These are phyloP conservation scores for Phytophthora vignae DNA, from an alignment of 352 stramenopile genomes.

Conservation along the genomic window DNA sequence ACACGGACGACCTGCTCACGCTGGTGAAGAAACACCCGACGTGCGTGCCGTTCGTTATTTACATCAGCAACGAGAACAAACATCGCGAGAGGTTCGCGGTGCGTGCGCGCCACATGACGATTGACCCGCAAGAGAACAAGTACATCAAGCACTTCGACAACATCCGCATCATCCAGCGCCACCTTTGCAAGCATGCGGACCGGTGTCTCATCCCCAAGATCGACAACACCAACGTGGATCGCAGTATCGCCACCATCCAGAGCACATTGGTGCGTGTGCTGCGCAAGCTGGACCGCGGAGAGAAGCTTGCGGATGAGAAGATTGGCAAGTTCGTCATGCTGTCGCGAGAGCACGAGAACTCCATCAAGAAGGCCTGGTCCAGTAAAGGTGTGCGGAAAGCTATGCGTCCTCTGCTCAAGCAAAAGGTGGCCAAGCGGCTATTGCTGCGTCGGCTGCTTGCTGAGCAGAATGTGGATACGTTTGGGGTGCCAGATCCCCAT, in stretches of 20 bases:
- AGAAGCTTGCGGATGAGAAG: conserved; percentile 77
- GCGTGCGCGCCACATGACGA: conserved; percentile 88
- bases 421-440: conserved; percentile 86
- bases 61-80: conserved; percentile 91
- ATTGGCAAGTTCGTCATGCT: conserved; percentile 88
- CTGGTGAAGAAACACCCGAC: conserved; percentile 85
- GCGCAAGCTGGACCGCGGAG: conserved; percentile 78
- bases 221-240: conserved; percentile 91
- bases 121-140: conserved; percentile 90
- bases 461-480: conserved; percentile 66
- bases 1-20: conserved; percentile 83
- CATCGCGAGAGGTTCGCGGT: conserved; percentile 89
- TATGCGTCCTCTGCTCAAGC: conserved; percentile 87
- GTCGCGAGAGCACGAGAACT: conserved; percentile 87
- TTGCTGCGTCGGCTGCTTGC: conserved; percentile 79
- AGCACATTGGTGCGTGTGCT: conserved; percentile 86
- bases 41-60: conserved; percentile 89
- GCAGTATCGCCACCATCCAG: conserved; percentile 87
- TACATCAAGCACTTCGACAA: conserved; percentile 94
- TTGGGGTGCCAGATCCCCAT: conserved; percentile 34
- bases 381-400: conserved; percentile 88
- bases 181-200: conserved; percentile 87
- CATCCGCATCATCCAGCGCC: conserved; percentile 89
- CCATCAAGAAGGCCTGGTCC: conserved; percentile 89
- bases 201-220: conserved; percentile 90